These are phyloP conservation scores for Vaccinium darrowii DNA, from an alignment of 148 eudicot genomes.

Conservation along the genomic window DNA sequence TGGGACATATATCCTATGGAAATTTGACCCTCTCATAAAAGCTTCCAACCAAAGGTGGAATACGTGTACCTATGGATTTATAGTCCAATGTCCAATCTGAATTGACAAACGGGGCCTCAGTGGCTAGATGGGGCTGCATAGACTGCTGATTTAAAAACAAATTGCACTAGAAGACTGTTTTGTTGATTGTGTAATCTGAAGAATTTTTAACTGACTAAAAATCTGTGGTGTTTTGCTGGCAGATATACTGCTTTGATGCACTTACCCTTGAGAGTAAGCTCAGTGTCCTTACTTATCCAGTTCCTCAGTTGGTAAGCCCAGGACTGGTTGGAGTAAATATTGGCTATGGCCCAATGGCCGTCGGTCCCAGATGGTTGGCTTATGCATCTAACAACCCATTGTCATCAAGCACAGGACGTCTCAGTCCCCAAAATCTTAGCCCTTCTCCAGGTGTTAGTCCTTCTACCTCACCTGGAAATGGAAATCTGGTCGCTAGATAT, in stretches of 20 bases:
- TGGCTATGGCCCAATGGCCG: constrained; percentile 96
- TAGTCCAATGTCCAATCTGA: neutral
- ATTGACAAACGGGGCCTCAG: neutral
- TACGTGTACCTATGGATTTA: neutral
- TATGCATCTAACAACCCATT: constrained; percentile 83
- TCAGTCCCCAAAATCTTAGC: constrained; percentile 86
- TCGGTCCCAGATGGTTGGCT: constrained; percentile 96
- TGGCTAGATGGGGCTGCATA: neutral
- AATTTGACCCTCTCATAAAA: neutral
- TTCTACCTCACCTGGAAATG: constrained; percentile 87
- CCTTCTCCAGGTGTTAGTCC: constrained; percentile 87
- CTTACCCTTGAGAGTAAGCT: constrained; percentile 85
- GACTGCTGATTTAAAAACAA: neutral
- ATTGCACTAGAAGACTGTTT: neutral
- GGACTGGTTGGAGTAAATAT: constrained; percentile 65
- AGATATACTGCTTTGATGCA: constrained; percentile 95
- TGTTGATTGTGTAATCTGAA: neutral
- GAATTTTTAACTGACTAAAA: constrained; percentile 9
- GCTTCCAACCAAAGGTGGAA: neutral
- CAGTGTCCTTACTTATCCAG: constrained; percentile 89
- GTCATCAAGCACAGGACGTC: constrained; percentile 67
- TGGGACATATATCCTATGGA: neutral
- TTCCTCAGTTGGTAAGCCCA: constrained; percentile 71
- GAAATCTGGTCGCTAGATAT: constrained; percentile 80
- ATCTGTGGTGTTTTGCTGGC: constrained; percentile 26